Evolutionary conservation across 202 grass and related monocot species (phyloP), one percentile per base, ranked within the genome.

Genomic region (Setaria italica): DNA sequence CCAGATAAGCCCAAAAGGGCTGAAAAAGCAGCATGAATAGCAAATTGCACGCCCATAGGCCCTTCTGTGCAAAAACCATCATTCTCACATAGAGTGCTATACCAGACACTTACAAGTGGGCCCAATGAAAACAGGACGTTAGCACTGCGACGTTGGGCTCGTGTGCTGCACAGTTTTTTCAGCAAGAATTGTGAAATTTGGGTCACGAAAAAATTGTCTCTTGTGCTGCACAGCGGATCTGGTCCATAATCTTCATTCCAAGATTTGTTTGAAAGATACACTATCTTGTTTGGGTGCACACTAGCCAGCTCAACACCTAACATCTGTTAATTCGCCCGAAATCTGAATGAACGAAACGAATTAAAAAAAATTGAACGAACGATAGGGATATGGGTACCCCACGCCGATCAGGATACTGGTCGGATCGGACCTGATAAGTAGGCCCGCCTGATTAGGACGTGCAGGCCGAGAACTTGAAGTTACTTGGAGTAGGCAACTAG

Each of bases 231-330:
- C 9, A 41, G 64, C 1, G 43, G 15, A 77, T 70, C 50, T 34
- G 16, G 11, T 14, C 45, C 64, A 63, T 25, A 25, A 25, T 14
- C 13, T 56, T 39, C 25, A 67, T 75, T 58, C 32, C 34, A 72
- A 48, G 53, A 82, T 49, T 64, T 84, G 35, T 65, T 32, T 65
- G 74, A 56, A 79, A 4, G 56, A 25, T 72, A 54, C 12, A 37
- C 62, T 82, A 11, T 21, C 6, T 42, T 64, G 20, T 49, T 25
- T 53, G 30, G 57, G 8, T 64, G 46, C 25, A 46, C 37, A 33
- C 16, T 47, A 16, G 5, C 29, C 12, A 77, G 29, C 39, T 51
- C 11, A 29, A 33, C 29, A 19, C 70, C 34, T n/a, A 25, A 25
- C 25, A 25, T 25, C 25, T 25, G 25, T 25, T 25, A 25, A 25